Evolutionary conservation across 345 rosid species (phyloP).

Genomic region (Salix udensis): DNA sequence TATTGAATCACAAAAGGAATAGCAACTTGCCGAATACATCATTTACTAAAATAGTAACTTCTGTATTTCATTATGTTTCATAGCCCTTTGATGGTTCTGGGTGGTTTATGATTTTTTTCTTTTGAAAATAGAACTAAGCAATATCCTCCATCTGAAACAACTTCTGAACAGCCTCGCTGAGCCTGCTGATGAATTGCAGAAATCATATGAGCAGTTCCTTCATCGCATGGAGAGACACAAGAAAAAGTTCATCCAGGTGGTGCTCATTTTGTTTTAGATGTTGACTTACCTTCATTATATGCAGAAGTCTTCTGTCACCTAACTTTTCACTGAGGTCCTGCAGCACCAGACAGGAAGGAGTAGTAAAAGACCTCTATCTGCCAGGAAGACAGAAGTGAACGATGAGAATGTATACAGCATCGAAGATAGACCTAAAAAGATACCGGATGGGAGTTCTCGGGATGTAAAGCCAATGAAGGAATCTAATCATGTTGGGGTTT

Average conservation of each 20-base stretch:
- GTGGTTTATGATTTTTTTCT: background rate
- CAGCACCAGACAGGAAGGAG: slow-evolving; percentile 47
- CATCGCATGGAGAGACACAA: slow-evolving; percentile 63
- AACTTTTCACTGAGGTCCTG: slow-evolving; percentile 10
- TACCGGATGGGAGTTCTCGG: slow-evolving; percentile 14
- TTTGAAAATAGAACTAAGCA: slow-evolving; percentile 1
- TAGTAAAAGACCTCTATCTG: slow-evolving; percentile 27
- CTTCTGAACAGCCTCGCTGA: slow-evolving; percentile 66
- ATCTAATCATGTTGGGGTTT: slow-evolving; percentile 16
- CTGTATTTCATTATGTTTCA: background rate
- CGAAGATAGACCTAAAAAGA: slow-evolving; percentile 12
- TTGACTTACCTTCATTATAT: slow-evolving; percentile 5
- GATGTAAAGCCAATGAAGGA: slow-evolving; percentile 19
- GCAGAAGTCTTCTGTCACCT: slow-evolving; percentile 5
- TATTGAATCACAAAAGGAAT: background rate
- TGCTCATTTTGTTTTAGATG: slow-evolving; percentile 11
- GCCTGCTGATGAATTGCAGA: slow-evolving; percentile 77
- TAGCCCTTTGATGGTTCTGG: background rate
- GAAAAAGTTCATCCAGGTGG: slow-evolving; percentile 61
- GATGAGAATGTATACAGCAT: slow-evolving; percentile 20
- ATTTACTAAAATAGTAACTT: background rate
- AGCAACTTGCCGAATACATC: background rate
- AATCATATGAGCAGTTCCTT: slow-evolving; percentile 78
- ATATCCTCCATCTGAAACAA: slow-evolving; percentile 8
- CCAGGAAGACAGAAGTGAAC: slow-evolving; percentile 25